Conservation (phyloP, 805 yeast species). For the Candida krabiensis region DNA sequence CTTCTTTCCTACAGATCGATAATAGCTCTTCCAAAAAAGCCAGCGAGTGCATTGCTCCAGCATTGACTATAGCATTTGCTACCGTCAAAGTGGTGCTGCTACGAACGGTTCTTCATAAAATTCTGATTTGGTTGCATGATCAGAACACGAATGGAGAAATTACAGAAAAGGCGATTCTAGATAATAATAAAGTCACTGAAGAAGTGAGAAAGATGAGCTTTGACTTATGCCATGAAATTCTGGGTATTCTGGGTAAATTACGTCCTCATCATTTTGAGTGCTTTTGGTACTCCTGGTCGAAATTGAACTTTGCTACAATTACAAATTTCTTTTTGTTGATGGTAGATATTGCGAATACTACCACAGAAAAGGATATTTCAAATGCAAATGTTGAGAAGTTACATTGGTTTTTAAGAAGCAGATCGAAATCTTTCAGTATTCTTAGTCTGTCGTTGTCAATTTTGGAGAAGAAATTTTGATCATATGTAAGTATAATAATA, state of each 20-base stretch:
- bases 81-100: constrained; percentile 7
- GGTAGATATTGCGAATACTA: not conserved
- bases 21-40: constrained; percentile 1
- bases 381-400: not conserved
- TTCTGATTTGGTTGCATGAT: constrained; percentile 4
- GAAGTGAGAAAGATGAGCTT: constrained; percentile 1
- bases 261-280: constrained; percentile 1
- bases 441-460: not conserved
- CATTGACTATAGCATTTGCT: constrained; percentile 11
- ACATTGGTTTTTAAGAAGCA: not conserved
- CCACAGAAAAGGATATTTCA: not conserved
- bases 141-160: constrained; percentile 3
- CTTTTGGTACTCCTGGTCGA: constrained; percentile 3
- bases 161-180: not conserved
- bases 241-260: not conserved
- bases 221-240: not conserved
- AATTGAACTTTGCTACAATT: constrained; percentile 2
- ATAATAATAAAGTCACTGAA: constrained; percentile 1
- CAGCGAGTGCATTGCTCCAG: constrained; percentile 6
- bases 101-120: constrained; percentile 10
- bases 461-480: not conserved
- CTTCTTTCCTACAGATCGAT: constrained; percentile 7
- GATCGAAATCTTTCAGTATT: not conserved
- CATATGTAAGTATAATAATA: too few relatives aligned
- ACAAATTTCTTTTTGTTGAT: not conserved